These are phyloP conservation scores for Ceratocystis papillata DNA, from an alignment of 2,329 filamentous ascomycete genomes.

Conservation along the genomic window DNA sequence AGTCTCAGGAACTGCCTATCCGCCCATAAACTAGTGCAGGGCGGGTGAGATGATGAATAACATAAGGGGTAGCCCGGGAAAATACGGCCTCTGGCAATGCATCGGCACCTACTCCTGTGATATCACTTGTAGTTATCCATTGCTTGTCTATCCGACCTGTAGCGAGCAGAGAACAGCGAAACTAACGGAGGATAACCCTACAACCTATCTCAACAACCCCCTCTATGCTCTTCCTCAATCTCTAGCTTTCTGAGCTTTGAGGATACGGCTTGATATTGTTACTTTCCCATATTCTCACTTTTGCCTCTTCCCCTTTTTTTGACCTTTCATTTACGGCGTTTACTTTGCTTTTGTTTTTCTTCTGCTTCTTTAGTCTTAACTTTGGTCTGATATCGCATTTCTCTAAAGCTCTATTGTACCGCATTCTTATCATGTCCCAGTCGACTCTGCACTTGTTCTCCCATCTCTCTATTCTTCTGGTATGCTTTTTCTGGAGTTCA, in stretches of 20 bases:
- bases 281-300: background rate
- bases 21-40: constrained; percentile 13
- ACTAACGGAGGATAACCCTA: background rate
- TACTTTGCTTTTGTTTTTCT: constrained; percentile 16
- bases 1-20: constrained; percentile 15
- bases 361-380: constrained; percentile 16
- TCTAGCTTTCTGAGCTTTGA: background rate
- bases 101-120: background rate
- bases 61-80: background rate
- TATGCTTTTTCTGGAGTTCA: constrained; percentile 5
- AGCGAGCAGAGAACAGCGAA: background rate
- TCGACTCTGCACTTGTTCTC: constrained; percentile 14
- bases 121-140: background rate
- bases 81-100: background rate
- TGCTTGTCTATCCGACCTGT: background rate
- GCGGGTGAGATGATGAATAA: background rate
- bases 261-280: background rate
- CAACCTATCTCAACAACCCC: background rate
- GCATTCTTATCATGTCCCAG: constrained; percentile 4
- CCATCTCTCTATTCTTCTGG: background rate
- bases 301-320: background rate
- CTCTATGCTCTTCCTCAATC: background rate
- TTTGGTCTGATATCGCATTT: constrained; percentile 16
- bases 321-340: constrained; percentile 9
- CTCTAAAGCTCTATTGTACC: constrained; percentile 1